These are phyloP conservation scores for Candida taoyuanica DNA, from an alignment of 805 yeast species.

Conservation along the genomic window DNA sequence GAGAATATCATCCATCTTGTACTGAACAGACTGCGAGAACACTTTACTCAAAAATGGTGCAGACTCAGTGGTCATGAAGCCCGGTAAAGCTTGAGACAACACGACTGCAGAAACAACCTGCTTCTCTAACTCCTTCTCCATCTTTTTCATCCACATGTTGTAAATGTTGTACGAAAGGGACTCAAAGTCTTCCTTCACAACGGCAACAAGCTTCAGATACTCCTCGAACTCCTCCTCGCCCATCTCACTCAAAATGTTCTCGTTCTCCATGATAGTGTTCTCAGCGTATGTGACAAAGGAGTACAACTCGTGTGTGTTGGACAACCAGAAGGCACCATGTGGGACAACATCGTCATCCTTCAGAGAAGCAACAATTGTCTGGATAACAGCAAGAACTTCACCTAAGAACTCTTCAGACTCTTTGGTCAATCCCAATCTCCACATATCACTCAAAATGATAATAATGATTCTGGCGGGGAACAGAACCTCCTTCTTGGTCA, in stretches of 20 bases:
- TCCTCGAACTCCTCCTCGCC: slow-evolving; percentile 86
- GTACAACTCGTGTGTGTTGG: slow-evolving; percentile 91
- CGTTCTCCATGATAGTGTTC: slow-evolving; percentile 82
- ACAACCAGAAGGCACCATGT: slow-evolving; percentile 96
- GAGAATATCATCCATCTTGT: slow-evolving; percentile 92
- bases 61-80: slow-evolving; percentile 83
- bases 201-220: slow-evolving; percentile 81
- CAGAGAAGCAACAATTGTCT: slow-evolving; percentile 70
- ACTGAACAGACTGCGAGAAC: slow-evolving; percentile 64
- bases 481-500: slow-evolving; percentile 83
- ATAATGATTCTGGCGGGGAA: slow-evolving; percentile 96
- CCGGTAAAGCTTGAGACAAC: slow-evolving; percentile 91
- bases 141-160: slow-evolving; percentile 94
- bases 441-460: slow-evolving; percentile 91
- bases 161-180: slow-evolving; percentile 89
- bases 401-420: slow-evolving; percentile 91
- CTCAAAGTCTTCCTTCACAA: slow-evolving; percentile 91
- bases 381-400: slow-evolving; percentile 81
- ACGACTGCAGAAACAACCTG: slow-evolving; percentile 95
- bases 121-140: slow-evolving; percentile 86
- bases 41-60: slow-evolving; percentile 78
- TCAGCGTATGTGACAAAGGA: slow-evolving; percentile 95
- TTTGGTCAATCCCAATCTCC: slow-evolving; percentile 91
- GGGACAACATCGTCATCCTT: slow-evolving; percentile 84
- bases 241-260: slow-evolving; percentile 74